phyloP scores from a whole-genome alignment of 768 basidiomycete species.

The Hygrocybe punicea region DNA sequence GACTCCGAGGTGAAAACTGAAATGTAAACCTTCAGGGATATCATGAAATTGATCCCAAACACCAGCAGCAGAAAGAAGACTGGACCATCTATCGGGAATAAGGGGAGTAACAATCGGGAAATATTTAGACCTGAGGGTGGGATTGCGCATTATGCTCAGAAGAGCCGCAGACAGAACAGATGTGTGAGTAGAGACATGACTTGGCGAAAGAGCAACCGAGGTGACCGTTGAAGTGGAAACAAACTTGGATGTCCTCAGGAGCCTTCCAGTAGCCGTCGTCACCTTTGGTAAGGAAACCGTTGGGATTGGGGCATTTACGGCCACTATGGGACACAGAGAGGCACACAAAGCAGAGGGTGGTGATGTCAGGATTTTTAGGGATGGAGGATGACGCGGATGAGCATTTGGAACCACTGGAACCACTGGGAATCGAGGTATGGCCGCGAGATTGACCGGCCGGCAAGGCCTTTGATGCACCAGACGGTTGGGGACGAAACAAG shows the following conservation, averaged over 20 bases:
- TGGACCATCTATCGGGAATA: slow-evolving; percentile 11
- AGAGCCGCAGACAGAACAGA: slow-evolving; percentile 14
- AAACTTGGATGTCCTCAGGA: background rate
- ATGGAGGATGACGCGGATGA: background rate
- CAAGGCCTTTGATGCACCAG: background rate
- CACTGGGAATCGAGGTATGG: no score
- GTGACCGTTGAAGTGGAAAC: slow-evolving; percentile 3
- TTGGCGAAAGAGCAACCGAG: background rate
- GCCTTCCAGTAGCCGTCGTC: background rate
- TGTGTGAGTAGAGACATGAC: slow-evolving; percentile 4
- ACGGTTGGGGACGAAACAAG: background rate
- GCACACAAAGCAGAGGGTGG: background rate
- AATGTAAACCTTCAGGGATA: slow-evolving; percentile 16
- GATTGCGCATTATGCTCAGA: slow-evolving; percentile 7
- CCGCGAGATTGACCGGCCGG: background rate
- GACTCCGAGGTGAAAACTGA: slow-evolving; percentile 15
- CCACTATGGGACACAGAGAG: background rate
- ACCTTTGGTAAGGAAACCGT: background rate
- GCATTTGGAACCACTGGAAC: background rate
- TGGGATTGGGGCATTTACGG: background rate
- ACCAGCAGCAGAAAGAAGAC: background rate
- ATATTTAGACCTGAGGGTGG: background rate
- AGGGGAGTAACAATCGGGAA: slow-evolving; percentile 20
- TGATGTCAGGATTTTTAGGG: background rate
- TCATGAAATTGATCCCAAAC: slow-evolving; percentile 11